Evolutionary conservation across 2,329 filamentous ascomycete species (phyloP).

Genomic region (Apiospora arundinis): DNA sequence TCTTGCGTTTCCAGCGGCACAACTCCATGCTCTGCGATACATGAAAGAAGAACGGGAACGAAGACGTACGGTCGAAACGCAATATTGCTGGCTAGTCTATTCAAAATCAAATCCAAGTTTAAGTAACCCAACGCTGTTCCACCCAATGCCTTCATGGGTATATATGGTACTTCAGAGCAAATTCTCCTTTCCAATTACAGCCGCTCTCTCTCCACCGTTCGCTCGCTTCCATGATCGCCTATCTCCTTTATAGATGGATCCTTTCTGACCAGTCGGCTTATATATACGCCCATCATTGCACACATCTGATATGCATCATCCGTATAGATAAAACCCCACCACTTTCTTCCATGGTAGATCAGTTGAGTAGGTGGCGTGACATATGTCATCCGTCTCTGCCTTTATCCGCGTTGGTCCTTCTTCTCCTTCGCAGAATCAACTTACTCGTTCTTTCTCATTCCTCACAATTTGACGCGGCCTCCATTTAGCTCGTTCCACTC

Average conservation of each 20-base stretch:
- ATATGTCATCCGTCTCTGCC: neutral
- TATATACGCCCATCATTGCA: neutral
- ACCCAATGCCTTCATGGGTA: neutral
- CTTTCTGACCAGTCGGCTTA: neutral
- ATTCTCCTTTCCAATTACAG: neutral
- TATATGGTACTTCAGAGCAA: neutral
- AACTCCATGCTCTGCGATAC: neutral
- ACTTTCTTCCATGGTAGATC: neutral
- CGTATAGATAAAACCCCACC: neutral
- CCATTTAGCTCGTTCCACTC: slow-evolving; percentile 74
- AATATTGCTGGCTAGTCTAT: neutral
- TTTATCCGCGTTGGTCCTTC: too few species aligned
- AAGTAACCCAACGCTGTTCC: neutral
- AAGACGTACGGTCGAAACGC: neutral
- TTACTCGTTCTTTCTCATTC: neutral
- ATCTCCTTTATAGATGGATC: neutral
- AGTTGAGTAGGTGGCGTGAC: neutral
- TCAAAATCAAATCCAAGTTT: neutral
- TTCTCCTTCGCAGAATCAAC: neutral
- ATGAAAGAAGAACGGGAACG: neutral
- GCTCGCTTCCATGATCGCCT: neutral
- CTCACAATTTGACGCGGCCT: slow-evolving; percentile 73
- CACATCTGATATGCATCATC: neutral
- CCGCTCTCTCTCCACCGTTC: neutral
- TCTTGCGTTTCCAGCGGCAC: neutral